Conservation (phyloP, 2,329 filamentous ascomycete genomes). For the Talaromyces sp. region DNA sequence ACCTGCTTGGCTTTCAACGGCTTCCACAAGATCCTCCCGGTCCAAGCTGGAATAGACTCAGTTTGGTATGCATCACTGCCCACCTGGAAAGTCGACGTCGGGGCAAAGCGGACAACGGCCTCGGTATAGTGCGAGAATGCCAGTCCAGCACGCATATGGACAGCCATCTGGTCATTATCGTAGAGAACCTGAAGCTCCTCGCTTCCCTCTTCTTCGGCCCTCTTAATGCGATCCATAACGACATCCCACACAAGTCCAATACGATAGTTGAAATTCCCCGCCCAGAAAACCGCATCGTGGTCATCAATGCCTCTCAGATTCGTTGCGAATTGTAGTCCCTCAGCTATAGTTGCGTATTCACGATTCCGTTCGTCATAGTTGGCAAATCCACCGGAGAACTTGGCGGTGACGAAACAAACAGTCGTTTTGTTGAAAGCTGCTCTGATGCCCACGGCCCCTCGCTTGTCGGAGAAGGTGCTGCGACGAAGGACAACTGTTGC, state of each 20-base stretch:
- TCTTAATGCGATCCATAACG: conserved; percentile 68
- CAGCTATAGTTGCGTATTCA: conserved; percentile 84
- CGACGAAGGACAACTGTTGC: not conserved
- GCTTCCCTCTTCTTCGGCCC: conserved; percentile 68
- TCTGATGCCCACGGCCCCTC: not conserved
- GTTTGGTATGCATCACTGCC: conserved; percentile 87
- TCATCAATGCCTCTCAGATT: conserved; percentile 80
- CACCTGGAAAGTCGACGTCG: conserved; percentile 94
- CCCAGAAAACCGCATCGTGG: conserved; percentile 87
- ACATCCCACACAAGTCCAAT: conserved; percentile 79
- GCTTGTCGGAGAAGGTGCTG: not conserved
- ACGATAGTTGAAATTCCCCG: conserved; percentile 97
- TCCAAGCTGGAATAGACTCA: conserved; percentile 94
- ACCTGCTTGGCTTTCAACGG: conserved; percentile 77
- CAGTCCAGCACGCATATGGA: conserved; percentile 91
- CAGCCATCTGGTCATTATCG: conserved; percentile 60
- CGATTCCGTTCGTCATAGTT: conserved; percentile 96
- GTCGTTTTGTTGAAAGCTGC: not conserved
- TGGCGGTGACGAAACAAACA: conserved; percentile 90
- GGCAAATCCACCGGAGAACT: conserved; percentile 89
- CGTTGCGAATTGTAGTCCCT: conserved; percentile 82
- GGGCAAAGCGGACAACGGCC: conserved; percentile 77
- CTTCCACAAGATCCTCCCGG: conserved; percentile 85
- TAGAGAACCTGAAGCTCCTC: conserved; percentile 69
- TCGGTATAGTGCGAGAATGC: conserved; percentile 92